phyloP scores from a whole-genome alignment of 495 filamentous ascomycete species.

The Lepidopterella palustris region DNA sequence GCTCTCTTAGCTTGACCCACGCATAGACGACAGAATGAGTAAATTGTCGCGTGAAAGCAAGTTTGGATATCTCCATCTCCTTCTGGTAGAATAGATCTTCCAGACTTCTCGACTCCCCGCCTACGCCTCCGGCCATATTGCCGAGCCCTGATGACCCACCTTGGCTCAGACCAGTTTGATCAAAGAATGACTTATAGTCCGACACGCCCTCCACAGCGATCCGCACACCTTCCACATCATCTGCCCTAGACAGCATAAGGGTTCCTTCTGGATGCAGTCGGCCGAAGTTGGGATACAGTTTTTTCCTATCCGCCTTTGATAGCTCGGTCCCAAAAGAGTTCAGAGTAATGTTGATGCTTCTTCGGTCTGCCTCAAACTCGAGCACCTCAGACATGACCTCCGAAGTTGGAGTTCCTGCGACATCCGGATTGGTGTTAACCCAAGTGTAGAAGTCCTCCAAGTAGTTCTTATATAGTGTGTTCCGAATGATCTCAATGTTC shows the following conservation, averaged over 20 bases:
- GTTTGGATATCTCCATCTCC: slow-evolving; percentile 97
- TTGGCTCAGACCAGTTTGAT: slow-evolving; percentile 78
- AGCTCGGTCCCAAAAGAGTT: slow-evolving; percentile 99
- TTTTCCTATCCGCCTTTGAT: slow-evolving; percentile 86
- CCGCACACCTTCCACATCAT: slow-evolving; percentile 88
- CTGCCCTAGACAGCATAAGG: slow-evolving; percentile 87
- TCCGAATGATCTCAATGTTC: slow-evolving; percentile 98
- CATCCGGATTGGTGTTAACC: slow-evolving; percentile 75
- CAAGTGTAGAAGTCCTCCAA: slow-evolving; percentile 95
- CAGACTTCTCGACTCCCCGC: slow-evolving; percentile 19
- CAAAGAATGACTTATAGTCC: slow-evolving; percentile 93
- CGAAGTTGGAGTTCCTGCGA: slow-evolving; percentile 79
- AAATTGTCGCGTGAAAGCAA: slow-evolving; percentile 93
- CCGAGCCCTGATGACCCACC: slow-evolving; percentile 61
- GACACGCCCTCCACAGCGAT: slow-evolving; percentile 84
- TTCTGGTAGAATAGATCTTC: slow-evolving; percentile 76
- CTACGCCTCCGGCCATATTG: slow-evolving; percentile 70
- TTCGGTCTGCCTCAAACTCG: slow-evolving; percentile 91
- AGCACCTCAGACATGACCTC: slow-evolving; percentile 93
- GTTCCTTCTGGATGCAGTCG: slow-evolving; percentile 89
- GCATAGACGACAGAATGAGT: slow-evolving; percentile 92
- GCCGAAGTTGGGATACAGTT: slow-evolving; percentile 91
- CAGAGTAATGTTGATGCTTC: slow-evolving; percentile 97
- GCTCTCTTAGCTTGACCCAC: slow-evolving; percentile 96
- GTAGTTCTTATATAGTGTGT: slow-evolving; percentile 99